phyloP scores from a whole-genome alignment of 1,284 basidiomycete species.

The Microbotryomycetes sp. region DNA sequence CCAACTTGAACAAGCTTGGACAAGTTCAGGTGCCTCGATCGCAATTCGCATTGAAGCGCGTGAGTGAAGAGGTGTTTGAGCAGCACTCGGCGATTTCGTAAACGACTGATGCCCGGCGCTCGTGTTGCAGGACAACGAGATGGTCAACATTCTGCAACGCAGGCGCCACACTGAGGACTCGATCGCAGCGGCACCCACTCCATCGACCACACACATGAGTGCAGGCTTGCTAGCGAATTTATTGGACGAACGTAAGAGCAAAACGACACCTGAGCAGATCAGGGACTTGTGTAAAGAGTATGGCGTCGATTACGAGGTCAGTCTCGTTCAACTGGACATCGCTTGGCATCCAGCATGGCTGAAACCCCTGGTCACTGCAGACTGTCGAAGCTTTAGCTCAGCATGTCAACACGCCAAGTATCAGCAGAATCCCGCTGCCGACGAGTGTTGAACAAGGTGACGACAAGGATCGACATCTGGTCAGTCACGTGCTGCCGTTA shows the following conservation, averaged over 20 bases:
- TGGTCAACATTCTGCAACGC: slow-evolving; percentile 28
- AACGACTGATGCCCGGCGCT: too few relatives aligned
- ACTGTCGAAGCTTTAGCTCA: slow-evolving; percentile 10
- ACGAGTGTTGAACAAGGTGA: slow-evolving; percentile 10
- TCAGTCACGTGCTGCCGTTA: background rate
- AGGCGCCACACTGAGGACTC: slow-evolving; percentile 9
- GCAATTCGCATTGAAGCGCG: background rate
- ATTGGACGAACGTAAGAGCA: slow-evolving; percentile 29
- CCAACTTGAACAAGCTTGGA: slow-evolving; percentile 18
- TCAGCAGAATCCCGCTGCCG: slow-evolving; percentile 16
- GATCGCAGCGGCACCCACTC: slow-evolving; percentile 6
- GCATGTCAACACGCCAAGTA: slow-evolving; percentile 22
- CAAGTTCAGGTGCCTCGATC: slow-evolving; percentile 21
- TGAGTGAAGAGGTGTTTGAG: too few relatives aligned
- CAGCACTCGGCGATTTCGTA: too few relatives aligned
- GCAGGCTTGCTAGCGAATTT: slow-evolving; percentile 21
- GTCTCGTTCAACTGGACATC: background rate
- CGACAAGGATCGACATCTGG: slow-evolving; percentile 22
- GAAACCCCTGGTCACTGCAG: background rate
- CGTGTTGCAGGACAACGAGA: slow-evolving; percentile 28
- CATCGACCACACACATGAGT: slow-evolving; percentile 11
- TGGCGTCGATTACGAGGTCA: slow-evolving; percentile 21
- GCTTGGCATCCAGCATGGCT: background rate
- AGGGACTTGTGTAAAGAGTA: slow-evolving; percentile 21
- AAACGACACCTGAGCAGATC: slow-evolving; percentile 8